phyloP scores from a whole-genome alignment of 331 rosid species.

The Prunus yedoensis region DNA sequence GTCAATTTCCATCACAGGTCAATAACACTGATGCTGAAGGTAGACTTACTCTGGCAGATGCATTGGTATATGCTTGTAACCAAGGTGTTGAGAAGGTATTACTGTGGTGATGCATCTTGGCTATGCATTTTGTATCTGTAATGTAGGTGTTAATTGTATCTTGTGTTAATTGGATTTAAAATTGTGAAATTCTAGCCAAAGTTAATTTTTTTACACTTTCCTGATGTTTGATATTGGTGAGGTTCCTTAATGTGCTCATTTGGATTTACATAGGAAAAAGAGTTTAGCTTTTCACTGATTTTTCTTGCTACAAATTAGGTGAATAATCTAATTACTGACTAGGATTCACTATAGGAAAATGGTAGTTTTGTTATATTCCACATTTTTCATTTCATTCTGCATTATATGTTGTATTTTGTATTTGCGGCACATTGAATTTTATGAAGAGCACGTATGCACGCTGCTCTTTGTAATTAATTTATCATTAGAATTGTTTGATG shows the following conservation, averaged over 20 bases:
- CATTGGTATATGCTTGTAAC: constrained; percentile 89
- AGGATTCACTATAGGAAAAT: too few relatives aligned
- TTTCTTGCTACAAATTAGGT: too few relatives aligned
- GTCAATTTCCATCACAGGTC: constrained; percentile 51
- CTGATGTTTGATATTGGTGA: neutral
- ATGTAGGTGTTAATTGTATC: neutral
- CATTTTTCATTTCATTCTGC: too few relatives aligned
- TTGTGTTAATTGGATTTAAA: neutral
- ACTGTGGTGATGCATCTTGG: neutral
- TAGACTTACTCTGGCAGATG: constrained; percentile 94
- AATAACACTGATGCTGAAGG: constrained; percentile 99
- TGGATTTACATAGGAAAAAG: too few relatives aligned
- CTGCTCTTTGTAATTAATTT: neutral
- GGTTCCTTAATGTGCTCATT: too few relatives aligned
- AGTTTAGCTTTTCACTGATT: too few relatives aligned
- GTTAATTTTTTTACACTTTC: neutral
- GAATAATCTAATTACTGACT: too few relatives aligned
- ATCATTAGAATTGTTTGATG: neutral
- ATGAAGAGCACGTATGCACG: too few relatives aligned
- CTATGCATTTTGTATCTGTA: constrained; percentile 24
- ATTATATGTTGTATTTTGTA: too few relatives aligned
- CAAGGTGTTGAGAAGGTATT: constrained; percentile 96
- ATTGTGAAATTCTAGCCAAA: neutral
- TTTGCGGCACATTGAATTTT: too few relatives aligned
- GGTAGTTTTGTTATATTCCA: too few relatives aligned